These are phyloP conservation scores for Camelina laxa DNA, from an alignment of 345 rosid genomes.

Conservation along the genomic window DNA sequence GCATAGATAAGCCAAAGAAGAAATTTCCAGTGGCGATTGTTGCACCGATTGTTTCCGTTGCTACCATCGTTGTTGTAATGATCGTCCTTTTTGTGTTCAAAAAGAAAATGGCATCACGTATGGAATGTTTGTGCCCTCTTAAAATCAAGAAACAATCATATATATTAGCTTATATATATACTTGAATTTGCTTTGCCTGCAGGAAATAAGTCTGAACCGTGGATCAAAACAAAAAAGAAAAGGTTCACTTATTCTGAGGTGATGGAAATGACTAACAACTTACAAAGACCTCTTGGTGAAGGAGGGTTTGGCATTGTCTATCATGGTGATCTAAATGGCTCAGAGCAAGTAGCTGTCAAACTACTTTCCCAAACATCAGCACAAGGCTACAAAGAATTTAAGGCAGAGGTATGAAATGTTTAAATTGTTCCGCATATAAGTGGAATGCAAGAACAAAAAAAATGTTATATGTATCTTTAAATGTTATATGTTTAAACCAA, in stretches of 20 bases:
- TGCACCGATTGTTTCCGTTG: conserved; percentile 35
- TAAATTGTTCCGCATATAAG: not conserved
- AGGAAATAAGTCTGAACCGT: conserved; percentile 24
- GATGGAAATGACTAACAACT: conserved; percentile 51
- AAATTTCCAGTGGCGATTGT: conserved; percentile 30
- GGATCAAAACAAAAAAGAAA: conserved; percentile 33
- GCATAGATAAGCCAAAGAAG: conserved; percentile 30
- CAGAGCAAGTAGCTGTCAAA: conserved; percentile 40
- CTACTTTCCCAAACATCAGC: conserved; percentile 34
- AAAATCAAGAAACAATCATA: not conserved
- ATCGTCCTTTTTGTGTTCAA: conserved; percentile 15
- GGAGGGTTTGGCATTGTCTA: conserved; percentile 68
- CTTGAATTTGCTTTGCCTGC: not conserved
- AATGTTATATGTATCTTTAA: no score
- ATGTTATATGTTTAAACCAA: not conserved
- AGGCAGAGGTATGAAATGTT: conserved; percentile 28
- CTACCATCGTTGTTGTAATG: conserved; percentile 14
- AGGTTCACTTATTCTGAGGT: conserved; percentile 48
- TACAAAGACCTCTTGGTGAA: conserved; percentile 51
- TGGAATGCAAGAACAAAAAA: not conserved
- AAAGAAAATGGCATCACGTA: conserved; percentile 30
- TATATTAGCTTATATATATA: not conserved
- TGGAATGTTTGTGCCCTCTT: not conserved
- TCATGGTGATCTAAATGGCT: conserved; percentile 45
- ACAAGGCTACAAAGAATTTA: conserved; percentile 41